Base-by-base conservation (phyloP, 345 rosid genomes). In the Citropsis articulata region DNA sequence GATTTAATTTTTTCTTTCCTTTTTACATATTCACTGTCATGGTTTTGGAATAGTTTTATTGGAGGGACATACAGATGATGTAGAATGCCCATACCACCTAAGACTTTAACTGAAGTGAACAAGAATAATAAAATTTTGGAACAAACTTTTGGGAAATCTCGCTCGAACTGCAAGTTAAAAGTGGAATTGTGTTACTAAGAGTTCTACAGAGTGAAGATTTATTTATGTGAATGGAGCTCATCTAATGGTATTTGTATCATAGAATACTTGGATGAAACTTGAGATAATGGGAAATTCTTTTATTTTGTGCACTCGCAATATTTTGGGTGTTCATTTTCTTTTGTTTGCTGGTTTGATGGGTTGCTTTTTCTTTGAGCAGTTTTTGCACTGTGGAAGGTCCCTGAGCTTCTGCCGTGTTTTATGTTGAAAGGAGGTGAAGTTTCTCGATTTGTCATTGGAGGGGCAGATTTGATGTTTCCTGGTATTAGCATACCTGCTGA, bases 391-490 rank as follows among this genome's bases (percentile, higher is more conserved):
- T 96, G 99, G 99, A 90, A 85, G 81, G 91, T 88, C 72, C 97
- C 97, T 79, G 95, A 85, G 61, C 79, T 96, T 71, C 80, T 96
- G 84, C 97, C 98, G 67, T 89, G 89, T 79, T 92, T 96, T 82
- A 73, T 76, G 66, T 87, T 96, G 68, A 94, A 96, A 85, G 98
- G 95, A 66, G 94, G 95, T 50, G 98, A 94, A 86, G 99, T 96
- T 77, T 96, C 99, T 10, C 88, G 90, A 57, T 96, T 78, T 85
- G 81, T 96, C 62, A 83, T 96, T 57, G 98, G 99, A 70, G 99
- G 99, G 75, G 99, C 99, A 35, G 99, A 96, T 86, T 88, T 96
- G 90, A 94, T 96, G 98, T 94, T 91, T 80, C 99, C 99, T 40
- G 99, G 99, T 61, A 92, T 94, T 74, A 86, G 71, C 79, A 77